phyloP scores from a whole-genome alignment of 129 eudicot species.

The Ambrosia artemisiifolia region DNA sequence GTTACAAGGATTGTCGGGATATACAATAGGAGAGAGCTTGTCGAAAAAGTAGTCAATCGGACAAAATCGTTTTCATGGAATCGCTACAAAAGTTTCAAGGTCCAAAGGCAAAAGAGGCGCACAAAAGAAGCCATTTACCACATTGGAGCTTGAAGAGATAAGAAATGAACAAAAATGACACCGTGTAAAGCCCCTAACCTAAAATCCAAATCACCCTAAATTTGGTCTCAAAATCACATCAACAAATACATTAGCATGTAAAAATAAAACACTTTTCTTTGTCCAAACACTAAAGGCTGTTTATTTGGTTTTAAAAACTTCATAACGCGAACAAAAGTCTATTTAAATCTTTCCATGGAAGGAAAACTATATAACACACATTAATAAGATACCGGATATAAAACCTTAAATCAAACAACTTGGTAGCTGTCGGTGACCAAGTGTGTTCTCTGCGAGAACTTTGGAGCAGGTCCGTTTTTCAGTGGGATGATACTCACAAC shows the following conservation, averaged over 20 bases:
- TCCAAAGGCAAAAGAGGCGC: neutral
- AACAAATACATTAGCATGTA: neutral
- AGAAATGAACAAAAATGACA: too few species aligned
- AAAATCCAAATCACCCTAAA: too few species aligned
- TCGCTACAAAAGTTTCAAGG: too few species aligned
- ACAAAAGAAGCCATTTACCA: neutral
- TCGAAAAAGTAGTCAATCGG: too few species aligned
- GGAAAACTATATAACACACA: slow-evolving; percentile 6
- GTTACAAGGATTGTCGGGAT: too few species aligned
- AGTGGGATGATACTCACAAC: slow-evolving; percentile 69
- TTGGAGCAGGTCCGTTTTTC: slow-evolving; percentile 74
- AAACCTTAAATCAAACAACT: slow-evolving; percentile 53
- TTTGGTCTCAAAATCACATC: too few species aligned
- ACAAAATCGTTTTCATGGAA: too few species aligned
- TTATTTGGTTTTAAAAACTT: neutral
- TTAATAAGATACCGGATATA: slow-evolving; percentile 2
- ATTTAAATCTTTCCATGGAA: neutral
- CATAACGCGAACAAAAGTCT: neutral
- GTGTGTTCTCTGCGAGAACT: slow-evolving; percentile 70
- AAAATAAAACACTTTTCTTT: neutral
- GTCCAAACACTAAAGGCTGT: slow-evolving; percentile 11
- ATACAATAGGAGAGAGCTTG: too few species aligned
- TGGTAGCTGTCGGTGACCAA: slow-evolving; percentile 84
- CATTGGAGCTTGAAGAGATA: too few species aligned
- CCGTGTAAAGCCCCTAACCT: too few species aligned